Conservation (phyloP, 2,329 filamentous ascomycete species). For the Botrytis deweyae region DNA sequence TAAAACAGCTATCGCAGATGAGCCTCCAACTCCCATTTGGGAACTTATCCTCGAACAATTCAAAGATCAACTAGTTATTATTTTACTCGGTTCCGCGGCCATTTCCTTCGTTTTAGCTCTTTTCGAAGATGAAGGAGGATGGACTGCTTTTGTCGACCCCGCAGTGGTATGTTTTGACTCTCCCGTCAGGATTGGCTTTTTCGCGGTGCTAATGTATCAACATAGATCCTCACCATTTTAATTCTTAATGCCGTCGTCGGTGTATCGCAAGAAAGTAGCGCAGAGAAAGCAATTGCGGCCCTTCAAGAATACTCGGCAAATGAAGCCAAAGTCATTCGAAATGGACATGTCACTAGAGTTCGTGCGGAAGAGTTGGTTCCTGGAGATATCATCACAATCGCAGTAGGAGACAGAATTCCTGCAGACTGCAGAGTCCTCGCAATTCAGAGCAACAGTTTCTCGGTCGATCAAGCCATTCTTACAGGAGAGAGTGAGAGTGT, state of each 20-base stretch:
- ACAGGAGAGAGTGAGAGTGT: slow-evolving; percentile 98
- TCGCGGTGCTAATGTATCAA: slow-evolving; percentile 25
- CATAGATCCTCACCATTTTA: slow-evolving; percentile 89
- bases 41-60: slow-evolving; percentile 97
- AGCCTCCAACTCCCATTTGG: slow-evolving; percentile 94
- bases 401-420: slow-evolving; percentile 89
- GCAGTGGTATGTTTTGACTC: slow-evolving; percentile 68
- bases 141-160: slow-evolving; percentile 96
- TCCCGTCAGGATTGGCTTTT: neutral
- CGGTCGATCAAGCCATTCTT: slow-evolving; percentile 93
- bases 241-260: slow-evolving; percentile 96
- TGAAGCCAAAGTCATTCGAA: slow-evolving; percentile 86
- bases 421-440: slow-evolving; percentile 88
- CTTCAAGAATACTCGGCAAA: slow-evolving; percentile 99
- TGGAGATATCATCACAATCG: slow-evolving; percentile 83
- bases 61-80: slow-evolving; percentile 97
- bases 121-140: slow-evolving; percentile 89
- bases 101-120: slow-evolving; percentile 92
- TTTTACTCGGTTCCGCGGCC: slow-evolving; percentile 86
- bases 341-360: slow-evolving; percentile 72
- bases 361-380: slow-evolving; percentile 98
- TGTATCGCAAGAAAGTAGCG: slow-evolving; percentile 97
- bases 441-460: slow-evolving; percentile 96
- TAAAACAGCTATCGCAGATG: slow-evolving; percentile 68
- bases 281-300: slow-evolving; percentile 96